Conservation (phyloP, 192 early-diverging fungal genomes). For the Gamsiella multidivaricata region DNA sequence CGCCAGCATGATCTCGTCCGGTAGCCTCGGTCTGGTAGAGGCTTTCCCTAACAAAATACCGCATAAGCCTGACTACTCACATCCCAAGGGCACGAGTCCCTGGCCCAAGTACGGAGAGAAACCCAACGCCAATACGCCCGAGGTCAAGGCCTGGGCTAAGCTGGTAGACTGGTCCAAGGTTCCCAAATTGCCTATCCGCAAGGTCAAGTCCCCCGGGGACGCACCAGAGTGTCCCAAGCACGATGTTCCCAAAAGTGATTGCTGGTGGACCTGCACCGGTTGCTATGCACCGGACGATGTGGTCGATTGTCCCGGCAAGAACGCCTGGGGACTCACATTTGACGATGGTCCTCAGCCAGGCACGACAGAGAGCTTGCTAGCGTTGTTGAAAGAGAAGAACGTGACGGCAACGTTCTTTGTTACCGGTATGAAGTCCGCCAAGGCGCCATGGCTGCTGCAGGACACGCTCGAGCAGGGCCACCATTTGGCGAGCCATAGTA, state of each 20-base stretch:
- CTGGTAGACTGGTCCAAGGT: constrained; percentile 52
- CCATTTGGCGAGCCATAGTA: constrained; percentile 50
- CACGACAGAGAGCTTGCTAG: constrained; percentile 52
- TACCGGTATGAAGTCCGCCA: constrained; percentile 55
- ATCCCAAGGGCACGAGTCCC: constrained; percentile 26
- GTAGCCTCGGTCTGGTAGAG: background rate
- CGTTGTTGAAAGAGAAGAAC: constrained; percentile 53
- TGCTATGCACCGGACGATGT: constrained; percentile 59
- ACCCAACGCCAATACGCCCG: constrained; percentile 48
- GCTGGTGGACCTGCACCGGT: constrained; percentile 59
- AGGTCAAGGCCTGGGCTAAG: constrained; percentile 57
- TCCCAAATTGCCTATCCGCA: constrained; percentile 55
- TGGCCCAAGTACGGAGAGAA: constrained; percentile 44
- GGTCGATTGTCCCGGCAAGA: constrained; percentile 56
- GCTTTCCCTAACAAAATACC: constrained; percentile 4
- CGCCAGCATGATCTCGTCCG: background rate
- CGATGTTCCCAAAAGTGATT: constrained; percentile 25
- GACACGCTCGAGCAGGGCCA: constrained; percentile 41
- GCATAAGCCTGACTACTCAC: constrained; percentile 27
- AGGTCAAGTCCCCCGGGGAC: constrained; percentile 19
- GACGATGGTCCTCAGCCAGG: constrained; percentile 60
- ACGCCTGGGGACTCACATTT: constrained; percentile 62
- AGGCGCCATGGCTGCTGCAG: constrained; percentile 45
- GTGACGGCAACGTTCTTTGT: constrained; percentile 67
- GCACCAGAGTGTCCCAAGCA: constrained; percentile 47